Conservation (phyloP, 371 early-diverging fungal species). For the Sporodiniella umbellata region DNA sequence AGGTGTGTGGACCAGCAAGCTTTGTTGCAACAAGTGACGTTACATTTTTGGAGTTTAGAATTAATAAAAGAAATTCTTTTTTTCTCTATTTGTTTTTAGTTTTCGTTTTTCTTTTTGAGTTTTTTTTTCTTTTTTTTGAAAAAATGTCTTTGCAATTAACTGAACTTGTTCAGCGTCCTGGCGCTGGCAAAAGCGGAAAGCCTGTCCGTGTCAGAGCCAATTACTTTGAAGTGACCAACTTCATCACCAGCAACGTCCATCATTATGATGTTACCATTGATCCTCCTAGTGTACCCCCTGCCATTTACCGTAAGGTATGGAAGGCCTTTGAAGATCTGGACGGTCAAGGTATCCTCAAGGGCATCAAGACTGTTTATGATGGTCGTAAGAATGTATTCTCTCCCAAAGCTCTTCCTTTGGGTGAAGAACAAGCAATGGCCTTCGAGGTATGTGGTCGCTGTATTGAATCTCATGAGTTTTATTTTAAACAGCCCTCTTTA, state of each 20-base stretch:
- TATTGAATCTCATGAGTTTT: neutral
- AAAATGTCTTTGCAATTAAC: slow-evolving; percentile 33
- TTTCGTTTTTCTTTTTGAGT: slow-evolving; percentile 5
- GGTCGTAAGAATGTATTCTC: slow-evolving; percentile 51
- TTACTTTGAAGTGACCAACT: slow-evolving; percentile 46
- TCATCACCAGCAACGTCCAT: slow-evolving; percentile 38
- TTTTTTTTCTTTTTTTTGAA: slow-evolving; percentile 4
- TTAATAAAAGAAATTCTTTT: neutral
- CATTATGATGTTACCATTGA: slow-evolving; percentile 40
- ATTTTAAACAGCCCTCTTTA: neutral
- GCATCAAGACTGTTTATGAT: slow-evolving; percentile 47
- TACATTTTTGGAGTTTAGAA: too few relatives aligned
- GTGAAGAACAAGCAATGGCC: slow-evolving; percentile 34
- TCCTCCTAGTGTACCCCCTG: slow-evolving; percentile 39
- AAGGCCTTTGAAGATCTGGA: slow-evolving; percentile 33
- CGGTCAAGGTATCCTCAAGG: slow-evolving; percentile 28
- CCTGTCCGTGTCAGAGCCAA: slow-evolving; percentile 33
- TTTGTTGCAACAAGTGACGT: neutral
- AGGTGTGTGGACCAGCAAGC: too few relatives aligned
- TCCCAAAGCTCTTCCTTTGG: slow-evolving; percentile 36
- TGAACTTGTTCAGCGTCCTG: slow-evolving; percentile 33
- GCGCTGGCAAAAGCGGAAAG: slow-evolving; percentile 26
- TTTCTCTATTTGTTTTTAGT: neutral
- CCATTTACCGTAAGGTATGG: slow-evolving; percentile 47
- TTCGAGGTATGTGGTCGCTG: slow-evolving; percentile 46